Conservation (phyloP, 306 rosid species). For the Begonia masoniana region DNA sequence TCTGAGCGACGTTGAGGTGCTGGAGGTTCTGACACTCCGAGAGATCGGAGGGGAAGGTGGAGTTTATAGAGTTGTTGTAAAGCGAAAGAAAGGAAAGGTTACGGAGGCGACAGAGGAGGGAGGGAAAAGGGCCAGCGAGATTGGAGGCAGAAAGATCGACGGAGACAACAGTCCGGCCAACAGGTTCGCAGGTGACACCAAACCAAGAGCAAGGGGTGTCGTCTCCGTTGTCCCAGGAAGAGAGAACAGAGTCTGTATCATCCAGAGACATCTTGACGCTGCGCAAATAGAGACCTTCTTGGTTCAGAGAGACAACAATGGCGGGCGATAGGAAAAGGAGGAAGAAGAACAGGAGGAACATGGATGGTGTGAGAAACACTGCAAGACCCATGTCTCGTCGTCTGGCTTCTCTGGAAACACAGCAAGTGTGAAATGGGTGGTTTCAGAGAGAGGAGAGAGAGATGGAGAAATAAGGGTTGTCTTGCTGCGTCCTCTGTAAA, state of each 20-base stretch:
- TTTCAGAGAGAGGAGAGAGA: too few species aligned
- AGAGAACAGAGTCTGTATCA: constrained; percentile 37
- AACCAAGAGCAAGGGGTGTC: constrained; percentile 54
- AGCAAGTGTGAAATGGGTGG: too few species aligned
- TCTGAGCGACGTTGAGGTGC: constrained; percentile 69
- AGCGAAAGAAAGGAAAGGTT: constrained; percentile 38
- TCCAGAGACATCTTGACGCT: constrained; percentile 36
- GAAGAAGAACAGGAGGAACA: constrained; percentile 6
- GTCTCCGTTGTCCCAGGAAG: constrained; percentile 45
- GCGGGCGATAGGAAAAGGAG: constrained; percentile 6
- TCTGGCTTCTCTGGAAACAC: too few species aligned
- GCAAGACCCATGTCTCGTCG: too few species aligned
- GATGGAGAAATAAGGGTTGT: too few species aligned
- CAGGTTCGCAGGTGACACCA: constrained; percentile 40
- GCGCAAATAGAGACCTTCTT: constrained; percentile 45
- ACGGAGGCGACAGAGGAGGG: constrained; percentile 43
- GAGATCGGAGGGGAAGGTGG: constrained; percentile 36
- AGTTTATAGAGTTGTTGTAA: constrained; percentile 57
- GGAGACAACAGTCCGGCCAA: constrained; percentile 21
- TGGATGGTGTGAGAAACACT: too few species aligned
- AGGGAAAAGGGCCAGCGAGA: constrained; percentile 43
- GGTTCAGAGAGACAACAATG: constrained; percentile 25
- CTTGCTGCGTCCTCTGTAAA: too few species aligned
- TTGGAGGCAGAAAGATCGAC: constrained; percentile 47
- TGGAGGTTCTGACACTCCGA: constrained; percentile 33